Conservation (phyloP, 441 rosid species). For the Kokia cookei region DNA sequence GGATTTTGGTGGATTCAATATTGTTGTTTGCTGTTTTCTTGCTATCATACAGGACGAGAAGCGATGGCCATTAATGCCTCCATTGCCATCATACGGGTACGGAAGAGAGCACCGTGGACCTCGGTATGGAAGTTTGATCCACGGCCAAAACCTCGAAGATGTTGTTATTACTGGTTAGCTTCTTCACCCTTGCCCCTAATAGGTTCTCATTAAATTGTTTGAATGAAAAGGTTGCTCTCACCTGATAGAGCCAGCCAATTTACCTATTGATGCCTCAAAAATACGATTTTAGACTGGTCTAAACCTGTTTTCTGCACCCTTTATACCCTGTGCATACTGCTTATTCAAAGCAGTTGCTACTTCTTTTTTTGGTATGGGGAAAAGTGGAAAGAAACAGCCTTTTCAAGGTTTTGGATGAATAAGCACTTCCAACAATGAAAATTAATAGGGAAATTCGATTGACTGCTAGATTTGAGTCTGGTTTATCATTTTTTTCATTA, state of each 20-base stretch:
- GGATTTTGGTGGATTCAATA: background rate
- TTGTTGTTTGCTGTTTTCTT: background rate
- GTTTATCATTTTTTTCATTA: background rate
- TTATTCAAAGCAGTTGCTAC: too few relatives aligned
- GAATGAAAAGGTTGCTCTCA: background rate
- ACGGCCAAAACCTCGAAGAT: conserved; percentile 93
- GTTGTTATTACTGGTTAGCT: conserved; percentile 74
- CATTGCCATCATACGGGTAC: conserved; percentile 87
- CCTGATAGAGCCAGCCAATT: too few relatives aligned
- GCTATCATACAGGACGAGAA: conserved; percentile 55
- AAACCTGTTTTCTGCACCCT: too few relatives aligned
- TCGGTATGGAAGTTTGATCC: conserved; percentile 91
- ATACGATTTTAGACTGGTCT: too few relatives aligned
- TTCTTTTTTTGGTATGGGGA: too few relatives aligned
- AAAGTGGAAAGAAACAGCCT: too few relatives aligned
- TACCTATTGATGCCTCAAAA: too few relatives aligned
- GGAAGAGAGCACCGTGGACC: conserved; percentile 94
- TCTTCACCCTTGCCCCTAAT: background rate
- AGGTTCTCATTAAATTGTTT: background rate
- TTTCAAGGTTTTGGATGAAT: too few relatives aligned
- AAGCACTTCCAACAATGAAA: background rate
- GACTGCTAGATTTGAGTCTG: background rate
- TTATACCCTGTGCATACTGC: too few relatives aligned
- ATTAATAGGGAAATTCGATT: background rate
- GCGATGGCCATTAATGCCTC: conserved; percentile 86